phyloP scores from a whole-genome alignment of 148 eudicot genomes.

The Euryodendron excelsum region DNA sequence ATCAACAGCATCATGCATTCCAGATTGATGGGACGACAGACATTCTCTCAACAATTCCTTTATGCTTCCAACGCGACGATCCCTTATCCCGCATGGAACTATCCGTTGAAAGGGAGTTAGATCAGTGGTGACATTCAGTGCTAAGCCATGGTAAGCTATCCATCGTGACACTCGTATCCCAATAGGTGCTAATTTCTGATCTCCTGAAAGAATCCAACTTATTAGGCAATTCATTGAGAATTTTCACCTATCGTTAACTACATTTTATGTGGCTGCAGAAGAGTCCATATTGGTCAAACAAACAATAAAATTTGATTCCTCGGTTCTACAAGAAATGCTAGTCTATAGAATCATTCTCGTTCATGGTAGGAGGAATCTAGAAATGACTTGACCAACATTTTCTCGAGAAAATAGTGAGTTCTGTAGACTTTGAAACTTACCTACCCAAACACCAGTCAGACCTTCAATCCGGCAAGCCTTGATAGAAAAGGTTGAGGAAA shows the following conservation, averaged over 20 bases:
- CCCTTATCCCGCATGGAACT: slow-evolving; percentile 85
- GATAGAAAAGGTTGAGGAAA: slow-evolving; percentile 61
- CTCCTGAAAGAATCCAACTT: too few relatives aligned
- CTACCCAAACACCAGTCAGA: slow-evolving; percentile 95
- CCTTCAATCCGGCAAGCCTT: slow-evolving; percentile 68
- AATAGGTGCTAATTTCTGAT: slow-evolving; percentile 75
- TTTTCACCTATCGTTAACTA: too few relatives aligned
- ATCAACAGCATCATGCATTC: slow-evolving; percentile 44
- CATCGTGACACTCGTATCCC: slow-evolving; percentile 78
- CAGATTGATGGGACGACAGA: slow-evolving; percentile 17
- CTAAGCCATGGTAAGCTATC: slow-evolving; percentile 90
- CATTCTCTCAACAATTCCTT: slow-evolving; percentile 43
- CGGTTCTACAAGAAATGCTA: too few relatives aligned
- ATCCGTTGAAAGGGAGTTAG: slow-evolving; percentile 65
- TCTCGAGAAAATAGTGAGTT: too few relatives aligned
- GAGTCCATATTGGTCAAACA: too few relatives aligned
- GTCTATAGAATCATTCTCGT: too few relatives aligned
- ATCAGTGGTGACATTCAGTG: slow-evolving; percentile 82
- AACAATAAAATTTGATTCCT: too few relatives aligned
- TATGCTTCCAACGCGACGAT: slow-evolving; percentile 81
- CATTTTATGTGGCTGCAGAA: too few relatives aligned
- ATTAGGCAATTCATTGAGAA: too few relatives aligned
- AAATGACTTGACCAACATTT: too few relatives aligned
- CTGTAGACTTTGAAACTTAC: too few relatives aligned
- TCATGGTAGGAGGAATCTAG: too few relatives aligned